Conservation (phyloP, 2,329 filamentous ascomycete species). For the Ophiostoma piceae region DNA sequence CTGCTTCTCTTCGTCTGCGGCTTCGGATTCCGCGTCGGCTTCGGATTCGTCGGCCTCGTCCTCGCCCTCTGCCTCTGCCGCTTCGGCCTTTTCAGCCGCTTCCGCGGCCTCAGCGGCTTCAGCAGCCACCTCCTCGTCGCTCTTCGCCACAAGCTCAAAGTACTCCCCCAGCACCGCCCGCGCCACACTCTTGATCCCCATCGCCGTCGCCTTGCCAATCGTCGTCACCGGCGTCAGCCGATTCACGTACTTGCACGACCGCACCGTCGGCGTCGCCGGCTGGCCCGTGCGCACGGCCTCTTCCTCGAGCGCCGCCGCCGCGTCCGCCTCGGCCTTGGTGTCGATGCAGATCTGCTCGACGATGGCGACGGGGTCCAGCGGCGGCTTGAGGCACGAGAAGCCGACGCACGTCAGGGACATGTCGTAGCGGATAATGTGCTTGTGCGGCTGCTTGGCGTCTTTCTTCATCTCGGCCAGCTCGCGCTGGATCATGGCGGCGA, state of each 20-base stretch:
- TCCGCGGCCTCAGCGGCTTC: background rate
- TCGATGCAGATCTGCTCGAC: conserved; percentile 53
- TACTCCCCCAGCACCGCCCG: conserved; percentile 54
- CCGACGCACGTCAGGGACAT: conserved; percentile 58
- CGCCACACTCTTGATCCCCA: conserved; percentile 60
- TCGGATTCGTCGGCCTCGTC: background rate
- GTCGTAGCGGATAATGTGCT: conserved; percentile 49
- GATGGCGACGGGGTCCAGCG: conserved; percentile 53
- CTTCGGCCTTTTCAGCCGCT: background rate
- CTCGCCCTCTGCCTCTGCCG: background rate
- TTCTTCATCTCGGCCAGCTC: conserved; percentile 62
- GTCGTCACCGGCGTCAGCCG: conserved; percentile 48
- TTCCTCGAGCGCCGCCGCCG: conserved; percentile 40
- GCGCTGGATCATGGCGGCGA: conserved; percentile 66
- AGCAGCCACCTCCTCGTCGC: conserved; percentile 21
- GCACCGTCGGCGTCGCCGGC: background rate
- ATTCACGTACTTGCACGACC: conserved; percentile 50
- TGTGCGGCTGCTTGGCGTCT: conserved; percentile 37
- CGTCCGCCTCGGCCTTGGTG: conserved; percentile 41
- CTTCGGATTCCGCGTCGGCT: background rate
- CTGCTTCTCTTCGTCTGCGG: conserved; percentile 22
- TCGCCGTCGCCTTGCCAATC: conserved; percentile 61
- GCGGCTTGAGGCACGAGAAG: conserved; percentile 53
- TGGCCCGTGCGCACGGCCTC: conserved; percentile 9
- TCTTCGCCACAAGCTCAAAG: conserved; percentile 48